Percentiles rank a stretch among this genome's conserved stretches.
Conservation (phyloP, 192 early-diverging fungal species). For the Mortierella antarctica region DNA sequence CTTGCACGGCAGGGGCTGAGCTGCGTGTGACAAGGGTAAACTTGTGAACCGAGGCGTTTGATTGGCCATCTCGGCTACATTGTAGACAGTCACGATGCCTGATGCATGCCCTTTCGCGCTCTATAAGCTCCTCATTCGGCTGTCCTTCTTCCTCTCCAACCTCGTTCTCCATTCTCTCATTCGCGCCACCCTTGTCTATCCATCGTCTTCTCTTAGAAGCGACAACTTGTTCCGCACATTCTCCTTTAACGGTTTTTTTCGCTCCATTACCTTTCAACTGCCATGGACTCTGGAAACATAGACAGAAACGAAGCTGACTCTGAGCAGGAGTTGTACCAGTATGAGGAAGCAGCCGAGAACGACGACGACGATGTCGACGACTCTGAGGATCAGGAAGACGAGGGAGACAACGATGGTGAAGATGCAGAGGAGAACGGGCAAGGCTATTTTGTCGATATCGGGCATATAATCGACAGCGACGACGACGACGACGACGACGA, state of each 20-base stretch:
- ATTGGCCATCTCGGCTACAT: no score
- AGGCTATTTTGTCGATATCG: constrained; percentile 19
- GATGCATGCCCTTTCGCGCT: no score
- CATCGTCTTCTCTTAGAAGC: neutral
- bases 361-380: constrained; percentile 35
- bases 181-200: neutral
- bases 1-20: no score
- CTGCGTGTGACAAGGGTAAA: no score
- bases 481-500: constrained; percentile 15
- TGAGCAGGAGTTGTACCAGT: constrained; percentile 1
- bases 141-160: no score
- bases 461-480: neutral
- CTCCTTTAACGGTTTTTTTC: neutral
- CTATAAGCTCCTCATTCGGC: no score
- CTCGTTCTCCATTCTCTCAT: neutral
- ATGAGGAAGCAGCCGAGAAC: constrained; percentile 21
- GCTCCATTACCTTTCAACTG: neutral
- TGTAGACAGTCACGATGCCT: no score
- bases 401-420: constrained; percentile 19
- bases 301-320: neutral
- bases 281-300: neutral
- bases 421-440: constrained; percentile 19
- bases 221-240: neutral
- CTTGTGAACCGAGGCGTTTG: no score
- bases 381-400: constrained; percentile 26